phyloP scores from a whole-genome alignment of 2,329 filamentous ascomycete species.

The Aspergillus aculeatinus region DNA sequence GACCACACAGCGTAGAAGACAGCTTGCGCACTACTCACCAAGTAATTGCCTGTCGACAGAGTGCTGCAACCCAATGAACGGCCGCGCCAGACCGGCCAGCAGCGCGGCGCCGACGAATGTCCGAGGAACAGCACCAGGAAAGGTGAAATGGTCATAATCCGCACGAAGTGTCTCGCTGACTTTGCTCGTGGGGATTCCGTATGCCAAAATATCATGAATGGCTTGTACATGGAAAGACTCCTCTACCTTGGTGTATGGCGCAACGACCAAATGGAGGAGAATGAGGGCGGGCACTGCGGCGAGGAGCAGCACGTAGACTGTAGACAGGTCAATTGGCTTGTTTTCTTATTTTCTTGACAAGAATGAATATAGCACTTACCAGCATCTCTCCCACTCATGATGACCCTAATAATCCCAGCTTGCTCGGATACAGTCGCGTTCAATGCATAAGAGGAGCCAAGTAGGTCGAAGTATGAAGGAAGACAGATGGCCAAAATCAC shows the following conservation, averaged over 20 bases:
- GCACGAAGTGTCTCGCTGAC: constrained; percentile 55
- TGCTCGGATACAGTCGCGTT: not conserved
- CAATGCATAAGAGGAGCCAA: not conserved
- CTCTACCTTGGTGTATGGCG: constrained; percentile 96
- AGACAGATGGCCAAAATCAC: not conserved
- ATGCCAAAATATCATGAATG: constrained; percentile 80
- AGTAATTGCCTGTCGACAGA: constrained; percentile 60
- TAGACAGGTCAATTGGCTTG: not conserved
- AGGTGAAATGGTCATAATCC: constrained; percentile 84
- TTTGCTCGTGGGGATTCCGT: constrained; percentile 68
- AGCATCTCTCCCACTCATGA: constrained; percentile 25
- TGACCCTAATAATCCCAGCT: constrained; percentile 1
- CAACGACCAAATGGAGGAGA: constrained; percentile 66
- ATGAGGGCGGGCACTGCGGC: constrained; percentile 63
- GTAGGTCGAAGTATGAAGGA: not conserved
- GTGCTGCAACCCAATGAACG: constrained; percentile 59
- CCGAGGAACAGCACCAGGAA: constrained; percentile 86
- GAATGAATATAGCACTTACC: constrained; percentile 9
- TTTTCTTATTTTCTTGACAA: not conserved
- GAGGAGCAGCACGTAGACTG: constrained; percentile 27
- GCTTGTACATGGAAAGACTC: constrained; percentile 98
- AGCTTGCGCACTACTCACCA: constrained; percentile 40
- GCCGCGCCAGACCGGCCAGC: constrained; percentile 70
- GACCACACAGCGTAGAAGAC: not conserved
- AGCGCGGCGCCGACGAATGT: constrained; percentile 82